Base-by-base conservation (phyloP, 2,329 filamentous ascomycete species). In the Stagonosporopsis tanaceti region DNA sequence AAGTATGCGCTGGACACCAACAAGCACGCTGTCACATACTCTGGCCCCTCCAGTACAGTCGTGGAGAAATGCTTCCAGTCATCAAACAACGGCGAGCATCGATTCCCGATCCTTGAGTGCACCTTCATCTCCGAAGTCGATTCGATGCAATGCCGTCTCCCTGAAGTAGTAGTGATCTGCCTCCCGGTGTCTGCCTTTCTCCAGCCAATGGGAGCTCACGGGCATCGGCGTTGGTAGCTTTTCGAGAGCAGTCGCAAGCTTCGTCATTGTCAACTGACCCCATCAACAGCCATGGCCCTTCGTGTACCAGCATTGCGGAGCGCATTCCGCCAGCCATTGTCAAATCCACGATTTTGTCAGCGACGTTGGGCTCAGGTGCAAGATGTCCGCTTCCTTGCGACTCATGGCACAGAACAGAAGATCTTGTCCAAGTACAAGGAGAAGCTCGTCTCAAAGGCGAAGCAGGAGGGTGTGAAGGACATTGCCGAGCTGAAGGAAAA, bases 341-440 rank as follows among this genome's bases (percentile, higher is more conserved):
- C 58, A 11, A 70, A 65, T 47, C 71, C 71, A 2, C 70, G 71
- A 17, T 46, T 65, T 32, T 63, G 57, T 51, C 94, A 97, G 77
- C 87, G 89, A 53, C 87, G 93, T 74, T 96, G 92, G 90, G 94
- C 94, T 2, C 92, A 92, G 70, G 93, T 97, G 28, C 92, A 96
- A 77, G 92, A 97, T 77, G 88, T 96, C 45, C 92, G 93, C 63
- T 96, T 94, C 82, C 85, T 97, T 42, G 90, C 90, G 60, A 95
- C 92, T 15, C 91, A 93, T 60, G 86, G 86, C 56, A 81, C 86
- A 55, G 83, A 88, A 44, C 84, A 86, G 56, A 83, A 84, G 67
- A 81, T 97, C 37, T 75, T 91, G 63, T 92, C 96, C 63, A 96
- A 91, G 77, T 99, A 99, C 81, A 87, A 86, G 67, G 85, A 89